Evolutionary conservation across 129 eudicot species (phyloP).

Genomic region (Sambucus nigra): DNA sequence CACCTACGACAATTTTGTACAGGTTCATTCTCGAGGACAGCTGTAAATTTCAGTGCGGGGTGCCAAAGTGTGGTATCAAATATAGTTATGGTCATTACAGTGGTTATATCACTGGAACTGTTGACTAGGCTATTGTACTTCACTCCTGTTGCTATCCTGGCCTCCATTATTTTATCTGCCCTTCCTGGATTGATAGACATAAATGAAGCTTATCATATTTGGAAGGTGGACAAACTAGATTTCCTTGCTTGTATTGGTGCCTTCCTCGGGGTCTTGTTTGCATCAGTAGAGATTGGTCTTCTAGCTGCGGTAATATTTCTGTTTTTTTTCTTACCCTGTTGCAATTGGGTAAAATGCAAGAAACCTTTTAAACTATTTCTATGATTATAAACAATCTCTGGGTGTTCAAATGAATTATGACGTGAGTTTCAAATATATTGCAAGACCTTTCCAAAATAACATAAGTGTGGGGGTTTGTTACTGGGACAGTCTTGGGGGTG

Average conservation of each 20-base stretch:
- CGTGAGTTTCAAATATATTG: no score
- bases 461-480: no score
- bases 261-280: constrained; percentile 52
- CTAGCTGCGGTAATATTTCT: constrained; percentile 46
- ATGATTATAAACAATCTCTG: no score
- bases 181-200: constrained; percentile 57
- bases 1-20: neutral
- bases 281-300: constrained; percentile 62
- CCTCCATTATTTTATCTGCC: constrained; percentile 61
- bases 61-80: constrained; percentile 51
- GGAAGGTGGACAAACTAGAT: constrained; percentile 68
- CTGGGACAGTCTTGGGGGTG: no score
- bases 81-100: constrained; percentile 56
- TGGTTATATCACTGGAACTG: constrained; percentile 37
- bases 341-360: no score
- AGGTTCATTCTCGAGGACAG: constrained; percentile 69
- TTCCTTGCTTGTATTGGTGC: constrained; percentile 53
- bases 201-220: constrained; percentile 36
- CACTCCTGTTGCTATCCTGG: constrained; percentile 57
- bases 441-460: no score
- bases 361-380: no score
- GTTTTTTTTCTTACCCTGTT: no score
- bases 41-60: constrained; percentile 62
- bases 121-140: constrained; percentile 45
- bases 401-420: no score